A percentile compares a stretch with the other conserved stretches of the same genome.
phyloP scores from a whole-genome alignment of 75 land plant species.

The Ceratopteris richardii region DNA sequence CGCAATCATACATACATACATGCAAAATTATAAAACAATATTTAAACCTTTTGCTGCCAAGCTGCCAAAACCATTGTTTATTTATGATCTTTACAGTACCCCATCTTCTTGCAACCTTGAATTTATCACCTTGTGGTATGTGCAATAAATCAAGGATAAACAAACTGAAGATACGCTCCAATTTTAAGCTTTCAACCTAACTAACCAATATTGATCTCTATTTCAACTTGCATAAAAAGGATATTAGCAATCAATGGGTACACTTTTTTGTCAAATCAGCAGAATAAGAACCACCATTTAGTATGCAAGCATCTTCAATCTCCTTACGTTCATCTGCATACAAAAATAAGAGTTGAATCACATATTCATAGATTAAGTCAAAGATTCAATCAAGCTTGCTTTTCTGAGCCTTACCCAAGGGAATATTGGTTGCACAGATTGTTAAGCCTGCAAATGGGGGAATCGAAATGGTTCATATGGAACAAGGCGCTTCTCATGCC shows the following conservation, averaged over 20 bases:
- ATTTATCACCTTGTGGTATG: slow-evolving; percentile 81
- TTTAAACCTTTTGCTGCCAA: slow-evolving; percentile 56
- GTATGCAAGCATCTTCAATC: slow-evolving; percentile 42
- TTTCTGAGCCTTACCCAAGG: slow-evolving; percentile 37
- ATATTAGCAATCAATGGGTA: slow-evolving; percentile 86
- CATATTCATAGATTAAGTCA: background rate
- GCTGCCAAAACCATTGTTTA: slow-evolving; percentile 59
- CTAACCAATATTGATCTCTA: too few relatives aligned
- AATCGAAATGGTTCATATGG: slow-evolving; percentile 69
- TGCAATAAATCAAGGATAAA: slow-evolving; percentile 14
- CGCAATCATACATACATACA: background rate
- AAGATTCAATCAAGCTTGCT: background rate
- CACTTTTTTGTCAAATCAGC: slow-evolving; percentile 76
- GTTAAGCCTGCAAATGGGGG: slow-evolving; percentile 74
- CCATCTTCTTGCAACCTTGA: slow-evolving; percentile 70
- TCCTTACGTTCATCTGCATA: slow-evolving; percentile 60
- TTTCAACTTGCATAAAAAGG: slow-evolving; percentile 56
- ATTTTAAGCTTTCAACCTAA: too few relatives aligned
- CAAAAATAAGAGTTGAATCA: background rate
- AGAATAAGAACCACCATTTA: slow-evolving; percentile 78
- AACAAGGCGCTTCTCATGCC: slow-evolving; percentile 77
- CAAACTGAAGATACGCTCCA: background rate
- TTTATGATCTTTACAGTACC: slow-evolving; percentile 73
- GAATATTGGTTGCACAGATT: slow-evolving; percentile 71
- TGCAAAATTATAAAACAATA: background rate